Evolutionary conservation across 1,284 basidiomycete species (phyloP).

Genomic region (Cryptococcus deneoformans): DNA sequence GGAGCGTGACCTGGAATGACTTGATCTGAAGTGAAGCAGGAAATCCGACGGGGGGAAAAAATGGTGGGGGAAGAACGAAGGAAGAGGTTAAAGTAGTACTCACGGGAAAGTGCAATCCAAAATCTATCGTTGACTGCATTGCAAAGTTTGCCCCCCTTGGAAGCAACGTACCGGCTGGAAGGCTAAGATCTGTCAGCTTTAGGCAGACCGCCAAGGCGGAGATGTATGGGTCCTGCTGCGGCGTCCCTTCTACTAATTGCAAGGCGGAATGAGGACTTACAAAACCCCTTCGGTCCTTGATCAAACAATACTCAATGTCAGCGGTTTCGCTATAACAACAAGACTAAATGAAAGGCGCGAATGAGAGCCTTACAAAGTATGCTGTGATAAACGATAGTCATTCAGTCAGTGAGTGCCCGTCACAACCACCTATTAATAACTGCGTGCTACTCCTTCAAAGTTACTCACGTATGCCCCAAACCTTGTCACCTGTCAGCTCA

Average conservation of each 20-base stretch:
- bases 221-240: too few species aligned
- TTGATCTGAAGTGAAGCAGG: neutral
- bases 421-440: neutral
- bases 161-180: constrained; percentile 42
- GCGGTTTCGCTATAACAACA: neutral
- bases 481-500: constrained; percentile 20
- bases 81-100: constrained; percentile 6
- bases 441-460: neutral
- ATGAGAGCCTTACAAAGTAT: constrained; percentile 25
- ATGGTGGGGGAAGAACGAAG: neutral
- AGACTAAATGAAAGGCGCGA: neutral
- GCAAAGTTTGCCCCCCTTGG: constrained; percentile 43
- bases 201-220: too few species aligned
- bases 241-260: neutral
- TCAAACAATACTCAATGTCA: neutral
- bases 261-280: constrained; percentile 20
- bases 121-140: constrained; percentile 44
- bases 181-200: constrained; percentile 11
- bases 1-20: neutral
- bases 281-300: constrained; percentile 42
- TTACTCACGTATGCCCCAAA: constrained; percentile 40
- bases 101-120: constrained; percentile 43
- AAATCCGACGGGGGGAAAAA: too few species aligned
- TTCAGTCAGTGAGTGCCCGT: too few species aligned
- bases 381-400: constrained; percentile 10